Base-by-base conservation (phyloP, 2,329 filamentous ascomycete genomes). In the Xylaria polymorpha region DNA sequence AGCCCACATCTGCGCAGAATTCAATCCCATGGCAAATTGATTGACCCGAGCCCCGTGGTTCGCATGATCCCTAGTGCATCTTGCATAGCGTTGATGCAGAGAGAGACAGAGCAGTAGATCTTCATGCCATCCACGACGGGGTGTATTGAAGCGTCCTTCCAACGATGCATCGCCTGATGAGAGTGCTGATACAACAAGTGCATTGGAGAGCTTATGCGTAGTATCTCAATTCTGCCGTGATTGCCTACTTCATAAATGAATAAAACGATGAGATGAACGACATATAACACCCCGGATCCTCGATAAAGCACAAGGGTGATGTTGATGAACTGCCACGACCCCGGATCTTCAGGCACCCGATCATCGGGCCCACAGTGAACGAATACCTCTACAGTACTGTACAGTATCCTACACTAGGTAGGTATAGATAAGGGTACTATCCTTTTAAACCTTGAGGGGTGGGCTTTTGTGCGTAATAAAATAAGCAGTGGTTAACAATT, bases 81-180 rank as follows among this genome's bases (percentile, higher is more conserved):
- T 39, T 57, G 61, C 66, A 68, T 61, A 12, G 61, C 12, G 35
- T 50, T 35, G 50, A 58, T 51, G 61, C 20, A 56, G 37, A 57
- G 41, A 46, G 50, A 50, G 46, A 64, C 9, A 39, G 53, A 39
- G n/a, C n/a, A 29, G 39, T 18, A 60, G n/a, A 25, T 22, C 35
- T 39, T 68, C 57, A 65, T 50, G 66, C 62, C 20, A 50, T 61
- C 29, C 10, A 18, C 14, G 18, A 37, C 1, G n/a, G 32, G 29
- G 15, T 18, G 29, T 37, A 37, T 43, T 37, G 35, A 44, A 37
- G 44, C 29, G n/a, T 29, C 55, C 44, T 41, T 64, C 18, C 32
- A 22, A 25, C 1, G 43, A 22, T 39, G 32, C 56, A 29, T 50
- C 5, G 46, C n/a, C 37, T 20, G 39, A 25, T 10, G 9, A 37